Conservation (phyloP, 2,329 filamentous ascomycete species). For the Neophaeococcomyces aloes region DNA sequence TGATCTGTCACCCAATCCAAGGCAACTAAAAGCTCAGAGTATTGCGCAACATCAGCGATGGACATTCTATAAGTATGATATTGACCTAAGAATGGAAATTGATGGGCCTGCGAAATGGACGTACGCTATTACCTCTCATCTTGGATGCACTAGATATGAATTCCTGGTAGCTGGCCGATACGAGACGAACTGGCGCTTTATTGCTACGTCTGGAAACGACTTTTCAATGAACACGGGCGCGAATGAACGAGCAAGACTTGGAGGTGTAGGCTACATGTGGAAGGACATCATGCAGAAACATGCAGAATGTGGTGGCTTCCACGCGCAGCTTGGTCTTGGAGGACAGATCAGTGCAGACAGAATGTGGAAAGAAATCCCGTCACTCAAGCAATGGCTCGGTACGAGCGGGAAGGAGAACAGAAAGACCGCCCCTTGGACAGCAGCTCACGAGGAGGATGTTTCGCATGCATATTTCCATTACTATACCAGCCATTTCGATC, state of each 20-base stretch:
- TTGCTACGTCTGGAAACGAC: slow-evolving; percentile 92
- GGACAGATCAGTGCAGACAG: slow-evolving; percentile 94
- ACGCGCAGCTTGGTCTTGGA: slow-evolving; percentile 81
- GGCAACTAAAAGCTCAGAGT: slow-evolving; percentile 68
- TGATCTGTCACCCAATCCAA: slow-evolving; percentile 84
- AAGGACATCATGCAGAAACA: slow-evolving; percentile 98
- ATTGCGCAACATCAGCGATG: slow-evolving; percentile 88
- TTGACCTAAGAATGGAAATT: slow-evolving; percentile 85
- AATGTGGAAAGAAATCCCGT: slow-evolving; percentile 89
- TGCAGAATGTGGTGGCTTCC: slow-evolving; percentile 88
- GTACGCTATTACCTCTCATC: slow-evolving; percentile 91
- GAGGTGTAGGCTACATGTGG: slow-evolving; percentile 94
- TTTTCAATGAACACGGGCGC: slow-evolving; percentile 81
- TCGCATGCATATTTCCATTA: slow-evolving; percentile 97
- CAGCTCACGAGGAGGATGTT: slow-evolving; percentile 89
- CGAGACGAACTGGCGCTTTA: slow-evolving; percentile 90
- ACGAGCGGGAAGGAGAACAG: slow-evolving; percentile 89
- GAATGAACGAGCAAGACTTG: slow-evolving; percentile 73
- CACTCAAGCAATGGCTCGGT: slow-evolving; percentile 87
- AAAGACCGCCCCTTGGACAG: slow-evolving; percentile 84
- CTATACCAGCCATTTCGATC: slow-evolving; percentile 96
- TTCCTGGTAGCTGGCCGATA: slow-evolving; percentile 85
- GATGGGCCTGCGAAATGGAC: slow-evolving; percentile 74
- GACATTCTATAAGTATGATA: slow-evolving; percentile 91
- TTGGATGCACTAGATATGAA: slow-evolving; percentile 96